Evolutionary conservation across 257 asterid genomes (phyloP).

Genomic region (Fraxinus cuspidata): DNA sequence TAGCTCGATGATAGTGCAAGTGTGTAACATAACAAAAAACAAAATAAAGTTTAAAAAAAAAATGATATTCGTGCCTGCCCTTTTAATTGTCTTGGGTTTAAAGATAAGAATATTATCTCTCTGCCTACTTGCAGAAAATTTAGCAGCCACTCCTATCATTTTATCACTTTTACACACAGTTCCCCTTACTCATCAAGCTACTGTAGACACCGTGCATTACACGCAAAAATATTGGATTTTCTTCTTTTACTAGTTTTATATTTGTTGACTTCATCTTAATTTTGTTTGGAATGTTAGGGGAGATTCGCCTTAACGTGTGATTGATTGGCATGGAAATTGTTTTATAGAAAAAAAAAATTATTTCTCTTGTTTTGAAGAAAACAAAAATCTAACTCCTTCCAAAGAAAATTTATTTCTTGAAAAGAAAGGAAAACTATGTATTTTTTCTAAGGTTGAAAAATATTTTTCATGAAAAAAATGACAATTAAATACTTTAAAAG

Average conservation of each 20-base stretch:
- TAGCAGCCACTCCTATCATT: not conserved
- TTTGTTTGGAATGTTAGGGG: too few species aligned
- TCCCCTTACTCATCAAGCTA: not conserved
- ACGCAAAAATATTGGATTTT: not conserved
- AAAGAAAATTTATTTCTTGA: too few species aligned
- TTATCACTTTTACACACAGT: not conserved
- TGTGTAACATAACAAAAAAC: not conserved
- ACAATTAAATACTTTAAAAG: too few species aligned
- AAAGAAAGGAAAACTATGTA: too few species aligned
- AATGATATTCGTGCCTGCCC: slow-evolving; percentile 17
- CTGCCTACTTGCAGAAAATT: not conserved
- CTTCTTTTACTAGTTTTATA: not conserved
- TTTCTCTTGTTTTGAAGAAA: too few species aligned
- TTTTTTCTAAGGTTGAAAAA: too few species aligned
- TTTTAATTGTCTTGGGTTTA: slow-evolving; percentile 23
- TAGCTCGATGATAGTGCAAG: not conserved
- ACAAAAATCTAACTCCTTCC: too few species aligned
- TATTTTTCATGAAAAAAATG: too few species aligned
- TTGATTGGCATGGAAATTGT: too few species aligned
- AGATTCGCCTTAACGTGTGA: too few species aligned
- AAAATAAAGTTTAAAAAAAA: not conserved
- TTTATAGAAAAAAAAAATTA: too few species aligned
- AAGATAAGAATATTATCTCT: slow-evolving; percentile 24
- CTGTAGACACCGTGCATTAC: not conserved
- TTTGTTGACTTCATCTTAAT: not conserved